phyloP scores from a whole-genome alignment of 495 filamentous ascomycete species.

The Neurospora terricola region DNA sequence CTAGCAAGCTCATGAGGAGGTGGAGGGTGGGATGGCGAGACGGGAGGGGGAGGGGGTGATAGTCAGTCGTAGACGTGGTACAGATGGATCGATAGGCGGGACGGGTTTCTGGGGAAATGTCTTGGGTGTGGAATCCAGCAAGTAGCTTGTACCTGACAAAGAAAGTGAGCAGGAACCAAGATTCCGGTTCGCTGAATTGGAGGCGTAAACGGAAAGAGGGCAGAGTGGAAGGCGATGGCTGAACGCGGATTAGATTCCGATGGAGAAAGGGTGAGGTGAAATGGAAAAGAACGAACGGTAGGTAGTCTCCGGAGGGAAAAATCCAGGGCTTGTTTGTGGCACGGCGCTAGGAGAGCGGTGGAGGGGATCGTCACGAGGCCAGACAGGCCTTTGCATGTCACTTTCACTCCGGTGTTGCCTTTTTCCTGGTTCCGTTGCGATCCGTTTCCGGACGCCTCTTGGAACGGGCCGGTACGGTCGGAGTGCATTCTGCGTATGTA shows the following conservation, averaged over 20 bases:
- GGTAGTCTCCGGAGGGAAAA: not conserved
- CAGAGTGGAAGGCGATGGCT: not conserved
- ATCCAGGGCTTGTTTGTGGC: not conserved
- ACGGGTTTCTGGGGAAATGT: not conserved
- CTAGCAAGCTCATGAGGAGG: conserved; percentile 29
- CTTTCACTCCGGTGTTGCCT: not conserved
- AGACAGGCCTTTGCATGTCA: not conserved
- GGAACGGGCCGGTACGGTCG: not conserved
- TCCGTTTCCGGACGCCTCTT: not conserved
- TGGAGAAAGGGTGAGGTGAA: not conserved
- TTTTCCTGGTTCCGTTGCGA: not conserved
- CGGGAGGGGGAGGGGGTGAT: not conserved
- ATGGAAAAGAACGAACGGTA: not conserved
- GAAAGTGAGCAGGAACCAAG: not conserved
- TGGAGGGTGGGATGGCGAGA: not conserved
- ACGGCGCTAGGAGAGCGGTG: not conserved
- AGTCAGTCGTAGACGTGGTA: not conserved
- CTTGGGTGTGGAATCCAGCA: not conserved
- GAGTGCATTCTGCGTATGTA: not conserved
- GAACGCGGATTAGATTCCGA: not conserved
- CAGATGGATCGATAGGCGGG: not conserved
- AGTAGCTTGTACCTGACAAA: not conserved
- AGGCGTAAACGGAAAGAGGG: not conserved
- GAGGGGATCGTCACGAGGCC: not conserved
- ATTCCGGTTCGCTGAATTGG: not conserved